Base-by-base conservation (phyloP, 164 flowering plant genomes). In the Macadamia integrifolia region DNA sequence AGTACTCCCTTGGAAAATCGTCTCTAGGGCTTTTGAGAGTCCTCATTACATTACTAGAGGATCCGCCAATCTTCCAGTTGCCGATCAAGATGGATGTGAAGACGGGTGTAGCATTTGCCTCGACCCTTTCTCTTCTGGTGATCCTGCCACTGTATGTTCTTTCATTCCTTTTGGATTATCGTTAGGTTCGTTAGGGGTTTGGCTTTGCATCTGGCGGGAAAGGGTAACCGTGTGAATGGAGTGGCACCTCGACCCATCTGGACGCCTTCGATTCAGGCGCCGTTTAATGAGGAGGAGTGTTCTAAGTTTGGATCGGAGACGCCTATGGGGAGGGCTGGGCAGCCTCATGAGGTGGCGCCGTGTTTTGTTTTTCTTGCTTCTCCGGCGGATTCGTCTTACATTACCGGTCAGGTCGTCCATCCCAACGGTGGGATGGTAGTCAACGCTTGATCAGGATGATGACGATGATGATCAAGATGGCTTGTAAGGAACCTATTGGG, bases 261-360 rank as follows among this genome's bases (percentile, higher is more conserved):
- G 92, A 88, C 94, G 0, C 94, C 96, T 0, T 67, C 87, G 59
- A 84, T 88, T 0, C 93, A 90, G 8, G 78, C 93, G 1, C 85
- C 89, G 0, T 84, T 90, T 65, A 52, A 14, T 6, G 85, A 84
- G 63, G 90, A 86, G 9, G 77, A 86, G 72, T 32, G 50, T 13
- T 61, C 73, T 1, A 69, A 62, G 1, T 92, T 92, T 43, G 92
- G 98, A n/a, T 53, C 64, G 0, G 58, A 85, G 65, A 88, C 81
- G 65, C 93, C 98, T 0, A 92, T 92, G 98, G 74, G 78, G 13
- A 79, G 97, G 79, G 87, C 97, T 1, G 96, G 84, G 0, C 97
- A 91, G 77, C 97, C 91, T 0, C 15, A 48, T 17, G 94, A 91
- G 80, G 80, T 87, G 30, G 91, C 90, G 0, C 84, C 95, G 0